Evolutionary conservation across 345 rosid species (phyloP), one percentile per base, ranked within the genome.

Genomic region (Conringia planisiliqua): DNA sequence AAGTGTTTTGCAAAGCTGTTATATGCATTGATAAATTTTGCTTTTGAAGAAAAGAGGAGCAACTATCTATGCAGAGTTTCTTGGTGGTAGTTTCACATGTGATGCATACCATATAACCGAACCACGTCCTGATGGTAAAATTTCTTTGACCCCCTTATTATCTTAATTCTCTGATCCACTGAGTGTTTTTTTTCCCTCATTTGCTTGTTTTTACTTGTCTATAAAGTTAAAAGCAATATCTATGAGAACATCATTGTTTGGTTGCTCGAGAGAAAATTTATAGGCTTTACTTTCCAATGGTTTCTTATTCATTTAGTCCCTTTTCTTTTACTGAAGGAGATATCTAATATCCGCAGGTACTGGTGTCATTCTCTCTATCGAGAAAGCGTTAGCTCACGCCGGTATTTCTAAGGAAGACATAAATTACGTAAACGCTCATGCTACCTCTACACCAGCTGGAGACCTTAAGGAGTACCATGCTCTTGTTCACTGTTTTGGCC

Each of bases 71-170:
- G 98, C 97, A 50, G 98, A 93, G 77, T 89, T 89, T 81, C 86
- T 88, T 35, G 98, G 98, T 76, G 98, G 98, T 82, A 89, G 93
- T 82, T 89, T 89, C 84, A 87, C 94, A 33, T 87, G 88, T 72
- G 98, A 93, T 91, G 98, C 98, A 22, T 86, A 93, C 77, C 98
- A 93, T 80, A 87, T 88, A 86, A 91, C 98, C 42, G 96, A 93
- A 81, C 98, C 98, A 33, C 94, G 56, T 38, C 97, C 98, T 70
- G 93, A 91, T 82, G 96, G 98, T 90, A 58, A 82, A 22, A 73
- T 56, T 30, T 50, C 39, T 14, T 56, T 38, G 24, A 18, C 7
- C 7, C 36, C 71, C 8, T 16, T 22, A 5, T 4, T 33, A 42
- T 64, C 7, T 50, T 54, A 6, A 14, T 54, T 54, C 18, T 13